phyloP scores from a whole-genome alignment of 1,284 basidiomycete genomes.

The Athelia psychrophila region DNA sequence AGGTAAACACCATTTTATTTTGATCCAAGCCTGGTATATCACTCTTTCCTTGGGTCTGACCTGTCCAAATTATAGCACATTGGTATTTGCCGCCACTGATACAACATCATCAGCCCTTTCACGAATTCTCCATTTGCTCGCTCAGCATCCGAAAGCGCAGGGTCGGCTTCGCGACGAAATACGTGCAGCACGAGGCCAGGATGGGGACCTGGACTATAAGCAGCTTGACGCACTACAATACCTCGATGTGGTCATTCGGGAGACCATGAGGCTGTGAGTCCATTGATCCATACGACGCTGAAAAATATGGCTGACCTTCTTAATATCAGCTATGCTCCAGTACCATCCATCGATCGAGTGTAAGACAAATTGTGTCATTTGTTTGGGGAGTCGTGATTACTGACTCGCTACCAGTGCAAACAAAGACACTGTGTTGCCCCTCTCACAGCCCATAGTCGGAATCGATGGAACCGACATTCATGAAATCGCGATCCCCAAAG shows the following conservation, averaged over 20 bases:
- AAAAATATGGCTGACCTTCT: too few species aligned
- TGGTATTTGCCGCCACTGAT: constrained; percentile 46
- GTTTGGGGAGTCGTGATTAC: too few species aligned
- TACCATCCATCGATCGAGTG: constrained; percentile 4
- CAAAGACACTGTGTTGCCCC: constrained; percentile 30
- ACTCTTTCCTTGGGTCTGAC: too few species aligned
- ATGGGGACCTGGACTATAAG: constrained; percentile 31
- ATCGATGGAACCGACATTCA: constrained; percentile 9
- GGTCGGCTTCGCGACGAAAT: constrained; percentile 32
- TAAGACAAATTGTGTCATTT: not conserved
- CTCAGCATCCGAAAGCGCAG: constrained; percentile 29
- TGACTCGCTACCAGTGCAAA: constrained; percentile 17
- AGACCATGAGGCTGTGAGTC: constrained; percentile 44
- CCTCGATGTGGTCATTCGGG: constrained; percentile 44
- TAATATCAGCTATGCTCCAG: constrained; percentile 4
- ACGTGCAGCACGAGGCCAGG: constrained; percentile 14
- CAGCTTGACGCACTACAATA: constrained; percentile 34
- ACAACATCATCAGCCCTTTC: constrained; percentile 38
- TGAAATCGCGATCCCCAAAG: constrained; percentile 29
- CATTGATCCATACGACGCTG: too few species aligned
- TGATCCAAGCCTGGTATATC: not conserved
- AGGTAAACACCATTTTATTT: too few species aligned
- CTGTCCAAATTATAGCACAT: constrained; percentile 23
- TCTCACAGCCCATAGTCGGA: constrained; percentile 11
- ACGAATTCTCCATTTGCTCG: constrained; percentile 32